phyloP scores from a whole-genome alignment of 1,284 basidiomycete species.

The Trichosporon faecale region DNA sequence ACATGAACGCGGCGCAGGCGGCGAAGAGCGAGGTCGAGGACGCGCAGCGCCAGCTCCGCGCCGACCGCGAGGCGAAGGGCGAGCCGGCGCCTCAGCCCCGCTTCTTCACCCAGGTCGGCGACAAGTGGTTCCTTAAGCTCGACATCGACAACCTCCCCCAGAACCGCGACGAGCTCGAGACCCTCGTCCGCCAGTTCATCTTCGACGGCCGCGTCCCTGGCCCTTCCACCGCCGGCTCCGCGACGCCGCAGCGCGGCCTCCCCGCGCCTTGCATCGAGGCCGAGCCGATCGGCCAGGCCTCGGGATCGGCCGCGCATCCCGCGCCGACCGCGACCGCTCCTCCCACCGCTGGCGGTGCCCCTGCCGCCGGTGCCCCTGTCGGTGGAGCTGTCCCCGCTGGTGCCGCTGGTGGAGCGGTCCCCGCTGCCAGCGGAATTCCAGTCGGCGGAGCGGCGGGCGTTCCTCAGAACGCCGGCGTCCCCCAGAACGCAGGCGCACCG shows the following conservation, averaged over 20 bases:
- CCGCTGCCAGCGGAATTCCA: background rate
- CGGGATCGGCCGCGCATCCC: too few relatives aligned
- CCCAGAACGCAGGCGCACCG: background rate
- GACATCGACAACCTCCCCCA: constrained; percentile 59
- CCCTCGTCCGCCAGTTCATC: constrained; percentile 62
- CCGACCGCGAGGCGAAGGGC: constrained; percentile 68
- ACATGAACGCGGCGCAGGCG: constrained; percentile 90
- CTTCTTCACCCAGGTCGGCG: constrained; percentile 72
- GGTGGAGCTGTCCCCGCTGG: too few relatives aligned
- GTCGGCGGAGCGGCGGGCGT: background rate
- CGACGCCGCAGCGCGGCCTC: constrained; percentile 10
- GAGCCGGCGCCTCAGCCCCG: constrained; percentile 60
- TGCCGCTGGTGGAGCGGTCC: too few relatives aligned
- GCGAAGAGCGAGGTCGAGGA: constrained; percentile 91
- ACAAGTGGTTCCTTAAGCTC: constrained; percentile 77
- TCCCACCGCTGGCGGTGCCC: background rate
- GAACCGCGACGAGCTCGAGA: constrained; percentile 64
- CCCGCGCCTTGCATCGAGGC: background rate
- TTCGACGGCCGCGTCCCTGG: constrained; percentile 47
- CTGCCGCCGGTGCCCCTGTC: background rate
- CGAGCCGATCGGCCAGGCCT: background rate
- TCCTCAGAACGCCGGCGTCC: too few relatives aligned
- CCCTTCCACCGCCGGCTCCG: constrained; percentile 14
- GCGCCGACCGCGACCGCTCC: background rate
- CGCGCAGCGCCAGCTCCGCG: constrained; percentile 78